These are phyloP conservation scores for Nicotiana paniculata DNA, from an alignment of 257 asterid genomes.

Conservation along the genomic window DNA sequence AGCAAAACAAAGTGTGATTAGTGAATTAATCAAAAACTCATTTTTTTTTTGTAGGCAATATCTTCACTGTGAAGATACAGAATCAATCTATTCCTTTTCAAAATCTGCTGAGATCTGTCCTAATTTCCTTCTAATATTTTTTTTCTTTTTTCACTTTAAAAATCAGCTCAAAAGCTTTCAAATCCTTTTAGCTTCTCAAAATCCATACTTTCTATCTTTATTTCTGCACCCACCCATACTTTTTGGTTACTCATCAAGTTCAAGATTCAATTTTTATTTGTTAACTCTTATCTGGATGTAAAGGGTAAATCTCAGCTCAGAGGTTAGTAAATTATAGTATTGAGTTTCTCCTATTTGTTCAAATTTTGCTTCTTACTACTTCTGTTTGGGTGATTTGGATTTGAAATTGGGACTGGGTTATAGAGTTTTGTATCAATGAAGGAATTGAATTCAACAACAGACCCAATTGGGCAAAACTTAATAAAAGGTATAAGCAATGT, in stretches of 20 bases:
- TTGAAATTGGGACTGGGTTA: not conserved
- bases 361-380: not conserved
- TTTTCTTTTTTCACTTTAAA: not conserved
- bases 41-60: not conserved
- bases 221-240: not conserved
- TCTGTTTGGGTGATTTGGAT: not conserved
- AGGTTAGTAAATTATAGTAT: slow-evolving; percentile 25
- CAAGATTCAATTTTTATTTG: slow-evolving; percentile 31
- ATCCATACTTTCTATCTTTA: not conserved
- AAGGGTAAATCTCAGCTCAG: slow-evolving; percentile 18
- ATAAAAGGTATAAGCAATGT: slow-evolving; percentile 77
- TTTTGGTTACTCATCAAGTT: not conserved
- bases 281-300: slow-evolving; percentile 6
- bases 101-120: not conserved
- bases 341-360: slow-evolving; percentile 18
- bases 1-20: not conserved
- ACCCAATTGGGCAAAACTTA: slow-evolving; percentile 78
- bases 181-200: not conserved
- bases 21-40: not conserved
- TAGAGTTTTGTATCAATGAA: slow-evolving; percentile 40
- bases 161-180: too few species aligned
- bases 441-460: slow-evolving; percentile 49
- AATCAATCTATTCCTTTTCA: not conserved
- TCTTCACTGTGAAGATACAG: not conserved
- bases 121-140: not conserved